phyloP scores from a whole-genome alignment of 1,284 basidiomycete species.

The Microbotryum violaceum region DNA sequence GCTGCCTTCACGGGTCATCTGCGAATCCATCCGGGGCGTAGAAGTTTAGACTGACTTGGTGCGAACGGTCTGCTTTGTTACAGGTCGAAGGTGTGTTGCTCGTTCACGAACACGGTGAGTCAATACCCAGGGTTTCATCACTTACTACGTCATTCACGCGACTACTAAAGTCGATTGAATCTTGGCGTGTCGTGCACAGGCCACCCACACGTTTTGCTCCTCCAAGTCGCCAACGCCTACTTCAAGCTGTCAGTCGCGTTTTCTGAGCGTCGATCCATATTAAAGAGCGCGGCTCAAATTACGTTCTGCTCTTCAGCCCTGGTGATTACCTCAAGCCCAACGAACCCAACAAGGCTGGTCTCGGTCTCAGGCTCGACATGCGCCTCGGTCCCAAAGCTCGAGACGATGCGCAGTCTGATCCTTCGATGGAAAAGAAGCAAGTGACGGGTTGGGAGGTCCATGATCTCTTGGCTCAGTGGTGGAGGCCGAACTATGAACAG shows the following conservation, averaged over 20 bases:
- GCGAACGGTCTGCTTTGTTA: not conserved
- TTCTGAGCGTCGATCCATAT: not conserved
- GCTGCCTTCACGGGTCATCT: no score
- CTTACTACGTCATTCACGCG: no score
- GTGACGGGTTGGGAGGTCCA: constrained; percentile 79
- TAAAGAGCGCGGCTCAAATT: not conserved
- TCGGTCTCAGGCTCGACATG: constrained; percentile 78
- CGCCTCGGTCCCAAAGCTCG: constrained; percentile 60
- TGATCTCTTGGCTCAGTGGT: constrained; percentile 92
- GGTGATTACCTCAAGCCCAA: constrained; percentile 97
- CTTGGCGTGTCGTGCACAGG: constrained; percentile 56
- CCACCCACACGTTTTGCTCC: constrained; percentile 90
- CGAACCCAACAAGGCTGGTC: constrained; percentile 82
- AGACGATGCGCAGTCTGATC: constrained; percentile 32
- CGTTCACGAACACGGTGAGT: constrained; percentile 57
- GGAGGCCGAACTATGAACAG: constrained; percentile 93
- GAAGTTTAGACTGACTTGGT: no score
- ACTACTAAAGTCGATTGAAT: no score
- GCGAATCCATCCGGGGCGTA: no score
- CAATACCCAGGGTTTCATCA: not conserved
- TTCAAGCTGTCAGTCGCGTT: constrained; percentile 78
- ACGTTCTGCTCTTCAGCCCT: constrained; percentile 52
- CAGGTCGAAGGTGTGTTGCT: constrained; percentile 87
- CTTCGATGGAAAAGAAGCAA: constrained; percentile 13
- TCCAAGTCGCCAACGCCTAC: constrained; percentile 97